Base-by-base conservation (phyloP, 2,329 filamentous ascomycete genomes). In the Fusarium sambucinum region DNA sequence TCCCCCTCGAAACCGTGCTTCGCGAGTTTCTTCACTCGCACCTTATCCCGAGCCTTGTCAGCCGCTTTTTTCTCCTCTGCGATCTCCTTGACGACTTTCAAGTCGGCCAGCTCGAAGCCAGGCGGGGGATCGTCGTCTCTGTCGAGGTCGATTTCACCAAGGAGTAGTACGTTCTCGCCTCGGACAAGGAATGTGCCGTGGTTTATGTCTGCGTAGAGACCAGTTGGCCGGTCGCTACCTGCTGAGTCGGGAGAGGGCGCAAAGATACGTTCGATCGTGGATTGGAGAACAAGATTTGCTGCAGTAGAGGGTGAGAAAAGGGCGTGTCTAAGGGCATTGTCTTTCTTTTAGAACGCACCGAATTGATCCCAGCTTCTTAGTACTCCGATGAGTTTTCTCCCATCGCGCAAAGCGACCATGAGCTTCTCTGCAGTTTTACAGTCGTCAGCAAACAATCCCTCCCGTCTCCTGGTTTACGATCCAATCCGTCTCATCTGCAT, bases 311-410 rank as follows among this genome's bases (percentile, higher is more conserved):
- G 50, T 67, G 30, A 69, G 68, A 68, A 71, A 48, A 27, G 41
- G 41, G 42, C 21, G 23, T 45, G 41, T 47, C 50, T 30, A 17
- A 23, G 13, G 35, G 25, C 12, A n/a, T 38, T 19, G 8, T 35
- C 42, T 27, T 17, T 40, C 29, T 35, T 46, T n/a, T 23, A 16
- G 37, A 40, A 79, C 85, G 75, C 89, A 97, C 94, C 95, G 77
- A 97, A 98, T 80, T 99, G 96, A 81, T 99, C 96, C 93, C 96
- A 99, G 73, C 93, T 97, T 75, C 96, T 87, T 72, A 99, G 82
- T 46, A 98, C 92, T 30, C 96, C 96, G 72, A 97, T 92, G 71
- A 98, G 85, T 82, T 98, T 98, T 74, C 95, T 89, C 65, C 96
- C 96, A 77, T 99, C 96, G 72, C 96, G 91, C 56, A 99, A 86